Base-by-base conservation (phyloP, 768 basidiomycete species). In the Leccinum variicolor region DNA sequence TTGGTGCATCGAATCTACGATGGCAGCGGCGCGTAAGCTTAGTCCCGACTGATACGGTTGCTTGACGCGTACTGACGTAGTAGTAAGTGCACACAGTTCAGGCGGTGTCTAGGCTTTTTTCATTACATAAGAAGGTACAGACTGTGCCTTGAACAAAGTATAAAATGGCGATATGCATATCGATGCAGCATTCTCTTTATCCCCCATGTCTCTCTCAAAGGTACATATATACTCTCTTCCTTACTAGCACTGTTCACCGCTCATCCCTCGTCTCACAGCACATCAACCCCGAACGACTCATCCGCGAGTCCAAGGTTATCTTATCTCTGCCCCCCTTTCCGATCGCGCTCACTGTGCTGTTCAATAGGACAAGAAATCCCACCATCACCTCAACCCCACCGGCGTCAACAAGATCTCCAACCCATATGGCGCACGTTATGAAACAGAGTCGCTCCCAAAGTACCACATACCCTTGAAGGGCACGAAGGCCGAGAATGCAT, bases 401-500 rank as follows among this genome's bases (percentile, higher is more conserved):
- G 54, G 74, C 3, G 64, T 76, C 7, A 66, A 74, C 36, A 58
- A 70, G 1, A 46, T 78, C 10, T 56, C 65, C 0, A 80, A 81
- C 56, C 69, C 81, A 0, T 89, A 87, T 59, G 84, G 82, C 23
- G 81, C 79, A 19, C 82, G 85, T 46, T 90, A 89, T 67, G 81
- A 80, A 15, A 85, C 86, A n/a, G 69, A 66, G n/a, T 78, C 86
- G 19, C 73, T 91, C 53, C 89, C 89, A 15, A 92, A 89, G 69
- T 91, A 80, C 71, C 76, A 76, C 55, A 66, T 92, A 9, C 81
- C 88, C 0, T 74, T 76, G 39, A 84, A 81, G 75, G 90, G 90
- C 3, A 73, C 82, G 15, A 68, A 70, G 45, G 79, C 81, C 2
- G 83, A 87, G 17, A 54, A 69, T 1, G 73, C 81, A 6, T 83